Base-by-base conservation (phyloP, 768 basidiomycete species). In the Exidia glandulosa region DNA sequence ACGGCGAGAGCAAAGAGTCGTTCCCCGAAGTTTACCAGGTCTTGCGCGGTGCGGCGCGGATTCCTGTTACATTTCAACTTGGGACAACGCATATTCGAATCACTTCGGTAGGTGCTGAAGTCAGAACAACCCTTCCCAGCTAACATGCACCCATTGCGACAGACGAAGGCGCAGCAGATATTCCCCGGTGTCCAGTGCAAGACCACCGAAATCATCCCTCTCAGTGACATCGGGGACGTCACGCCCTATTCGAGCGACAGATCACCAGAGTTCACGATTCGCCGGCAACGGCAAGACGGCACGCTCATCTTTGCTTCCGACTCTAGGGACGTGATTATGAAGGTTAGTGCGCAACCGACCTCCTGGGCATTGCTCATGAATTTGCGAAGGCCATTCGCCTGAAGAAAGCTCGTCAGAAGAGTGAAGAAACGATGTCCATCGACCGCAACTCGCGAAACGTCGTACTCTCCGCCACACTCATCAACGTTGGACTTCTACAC, bases 401-500 rank as follows among this genome's bases (percentile, higher is more conserved):
- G n/a, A 85, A 88, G 1, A 93, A 93, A 68, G 82, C 81, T 25
- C 79, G 79, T 29, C 74, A 88, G 66, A 84, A 82, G 61, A 30
- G 60, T 41, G 13, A 56, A 64, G 61, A 82, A 84, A 45, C 80
- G 79, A 34, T 71, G 81, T 6, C 72, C 80, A 34, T 59, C 3
- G 88, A 88, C 61, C 77, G 89, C 9, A 84, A 86, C 63, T 82
- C 87, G 6, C 79, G 88, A 58, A 85, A 90, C 62, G 88, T 86
- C 2, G 94, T 93, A 66, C 85, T 93, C 23, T 86, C 90, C 6
- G 88, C 91, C 0, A 87, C 89, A 0, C 72, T 96, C 52, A 75
- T 95, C n/a, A 93, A 94, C 65, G 81, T 92, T 32, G 89, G 90
- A 23, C 79, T 96, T 71, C 77, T 91, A 16, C 90, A 87, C 63